A percentile compares a stretch with the other conserved stretches of the same genome.
These are phyloP conservation scores for Cryoendolithus antarcticus DNA, from an alignment of 2,329 filamentous ascomycete species.

Conservation along the genomic window DNA sequence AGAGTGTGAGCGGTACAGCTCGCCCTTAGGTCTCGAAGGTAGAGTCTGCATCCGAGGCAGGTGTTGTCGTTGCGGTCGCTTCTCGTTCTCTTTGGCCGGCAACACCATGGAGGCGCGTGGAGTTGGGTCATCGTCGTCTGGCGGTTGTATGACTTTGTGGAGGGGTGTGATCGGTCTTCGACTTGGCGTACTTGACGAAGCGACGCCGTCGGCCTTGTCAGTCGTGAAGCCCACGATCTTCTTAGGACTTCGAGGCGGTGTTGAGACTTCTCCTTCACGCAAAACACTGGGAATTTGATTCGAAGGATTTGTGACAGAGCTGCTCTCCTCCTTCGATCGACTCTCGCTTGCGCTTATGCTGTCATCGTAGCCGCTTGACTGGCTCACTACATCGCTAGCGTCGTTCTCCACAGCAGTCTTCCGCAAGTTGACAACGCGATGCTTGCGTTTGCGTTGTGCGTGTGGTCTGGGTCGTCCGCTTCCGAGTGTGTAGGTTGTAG, in stretches of 20 bases:
- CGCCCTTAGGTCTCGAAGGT: constrained; percentile 5
- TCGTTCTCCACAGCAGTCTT: constrained; percentile 40
- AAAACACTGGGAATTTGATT: constrained; percentile 10
- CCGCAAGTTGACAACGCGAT: constrained; percentile 69
- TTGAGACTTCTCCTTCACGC: constrained; percentile 27
- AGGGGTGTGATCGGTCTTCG: constrained; percentile 10
- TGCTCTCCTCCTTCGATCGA: constrained; percentile 35
- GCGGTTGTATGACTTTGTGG: background rate
- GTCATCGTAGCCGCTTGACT: constrained; percentile 34
- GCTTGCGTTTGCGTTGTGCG: constrained; percentile 66
- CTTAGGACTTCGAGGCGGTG: constrained; percentile 38
- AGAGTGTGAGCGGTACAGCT: constrained; percentile 9
- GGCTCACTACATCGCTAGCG: constrained; percentile 30
- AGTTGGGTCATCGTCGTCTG: constrained; percentile 6
- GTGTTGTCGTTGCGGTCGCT: constrained; percentile 7
- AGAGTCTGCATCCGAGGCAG: constrained; percentile 11
- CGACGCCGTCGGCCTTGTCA: background rate
- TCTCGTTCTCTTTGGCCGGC: background rate
- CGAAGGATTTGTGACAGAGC: constrained; percentile 46
- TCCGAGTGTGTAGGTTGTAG: constrained; percentile 40
- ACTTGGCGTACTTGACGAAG: background rate
- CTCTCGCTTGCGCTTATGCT: constrained; percentile 23
- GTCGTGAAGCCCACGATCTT: constrained; percentile 23
- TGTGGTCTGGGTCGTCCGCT: constrained; percentile 48
- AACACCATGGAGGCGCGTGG: constrained; percentile 6